A percentile compares a stretch with the other conserved stretches of the same genome.
These are phyloP conservation scores for Isoetes taiwanensis DNA, from an alignment of 75 land plant genomes.

Conservation along the genomic window DNA sequence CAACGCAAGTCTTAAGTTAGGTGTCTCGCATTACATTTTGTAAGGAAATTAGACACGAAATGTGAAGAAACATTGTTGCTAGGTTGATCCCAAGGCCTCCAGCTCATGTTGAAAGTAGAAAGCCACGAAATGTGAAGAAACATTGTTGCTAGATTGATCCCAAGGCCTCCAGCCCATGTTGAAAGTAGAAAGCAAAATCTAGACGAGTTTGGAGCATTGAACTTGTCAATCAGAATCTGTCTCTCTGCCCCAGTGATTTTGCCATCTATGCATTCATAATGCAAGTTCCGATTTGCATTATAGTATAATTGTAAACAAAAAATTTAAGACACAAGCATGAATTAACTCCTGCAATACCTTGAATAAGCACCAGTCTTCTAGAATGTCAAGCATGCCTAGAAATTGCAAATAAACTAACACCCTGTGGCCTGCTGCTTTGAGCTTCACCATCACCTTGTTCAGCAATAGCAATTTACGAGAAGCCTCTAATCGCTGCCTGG, in stretches of 20 bases:
- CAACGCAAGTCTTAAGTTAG: too few relatives aligned
- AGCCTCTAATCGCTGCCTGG: conserved; percentile 72
- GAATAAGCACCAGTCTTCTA: conserved; percentile 80
- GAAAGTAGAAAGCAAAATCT: conserved; percentile 94
- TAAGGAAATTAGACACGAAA: too few relatives aligned
- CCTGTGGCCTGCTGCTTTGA: conserved; percentile 85
- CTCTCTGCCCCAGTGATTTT: conserved; percentile 85
- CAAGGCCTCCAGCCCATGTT: conserved; percentile 97
- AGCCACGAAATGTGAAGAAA: too few relatives aligned
- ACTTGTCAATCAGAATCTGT: conserved; percentile 90
- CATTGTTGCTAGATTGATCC: conserved; percentile 96
- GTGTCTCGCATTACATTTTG: too few relatives aligned
- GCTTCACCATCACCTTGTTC: conserved; percentile 93
- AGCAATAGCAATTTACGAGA: conserved; percentile 82
- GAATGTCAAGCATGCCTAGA: conserved; percentile 82
- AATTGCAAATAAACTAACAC: conserved; percentile 95
- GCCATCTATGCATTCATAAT: conserved; percentile 93
- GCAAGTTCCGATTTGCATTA: conserved; percentile 99
- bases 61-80: too few relatives aligned
- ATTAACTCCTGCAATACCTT: too few relatives aligned
- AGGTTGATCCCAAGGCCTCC: conserved; percentile 97
- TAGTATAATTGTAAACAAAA: too few relatives aligned
- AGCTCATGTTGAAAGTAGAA: conserved; percentile 94
- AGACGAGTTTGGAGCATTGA: conserved; percentile 89
- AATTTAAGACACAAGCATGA: too few relatives aligned